Conservation (phyloP, 2,329 filamentous ascomycete genomes). For the Neoarthrinium moseri region DNA sequence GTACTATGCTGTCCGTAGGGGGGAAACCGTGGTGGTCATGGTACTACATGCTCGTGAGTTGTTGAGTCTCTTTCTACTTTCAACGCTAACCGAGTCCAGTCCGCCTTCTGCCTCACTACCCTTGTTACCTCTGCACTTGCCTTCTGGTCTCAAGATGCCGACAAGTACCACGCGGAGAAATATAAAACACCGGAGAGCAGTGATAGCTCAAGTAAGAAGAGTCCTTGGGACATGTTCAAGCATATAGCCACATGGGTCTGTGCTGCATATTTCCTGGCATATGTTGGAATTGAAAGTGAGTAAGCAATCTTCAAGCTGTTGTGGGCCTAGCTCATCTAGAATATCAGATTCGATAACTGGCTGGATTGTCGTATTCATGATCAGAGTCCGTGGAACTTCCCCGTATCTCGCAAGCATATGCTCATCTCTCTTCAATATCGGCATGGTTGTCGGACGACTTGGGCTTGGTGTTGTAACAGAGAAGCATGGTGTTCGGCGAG, state of each 20-base stretch:
- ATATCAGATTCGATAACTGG: slow-evolving; percentile 35
- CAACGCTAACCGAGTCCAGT: slow-evolving; percentile 3
- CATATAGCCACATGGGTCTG: slow-evolving; percentile 38
- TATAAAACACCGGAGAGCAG: not conserved
- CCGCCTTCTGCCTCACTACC: slow-evolving; percentile 18
- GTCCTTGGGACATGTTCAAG: slow-evolving; percentile 24
- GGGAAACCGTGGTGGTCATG: slow-evolving; percentile 33
- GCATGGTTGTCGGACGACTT: slow-evolving; percentile 39
- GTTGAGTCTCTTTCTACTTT: not conserved
- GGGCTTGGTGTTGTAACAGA: slow-evolving; percentile 30
- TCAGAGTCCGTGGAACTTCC: slow-evolving; percentile 33
- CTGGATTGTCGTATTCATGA: slow-evolving; percentile 46
- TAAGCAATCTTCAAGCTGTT: not conserved
- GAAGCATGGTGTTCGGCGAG: slow-evolving; percentile 23
- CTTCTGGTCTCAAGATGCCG: slow-evolving; percentile 34
- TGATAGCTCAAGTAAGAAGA: not conserved
- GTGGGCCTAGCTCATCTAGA: not conserved
- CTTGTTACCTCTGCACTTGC: slow-evolving; percentile 28
- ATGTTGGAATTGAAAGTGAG: slow-evolving; percentile 39
- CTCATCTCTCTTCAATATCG: slow-evolving; percentile 42
- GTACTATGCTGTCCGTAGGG: slow-evolving; percentile 25
- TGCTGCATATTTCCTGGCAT: slow-evolving; percentile 39
- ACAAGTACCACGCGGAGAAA: slow-evolving; percentile 26
- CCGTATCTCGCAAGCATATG: slow-evolving; percentile 35
- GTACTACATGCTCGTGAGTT: slow-evolving; percentile 36